Base-by-base conservation (phyloP, 495 filamentous ascomycete genomes). In the Copromyces sp. region DNA sequence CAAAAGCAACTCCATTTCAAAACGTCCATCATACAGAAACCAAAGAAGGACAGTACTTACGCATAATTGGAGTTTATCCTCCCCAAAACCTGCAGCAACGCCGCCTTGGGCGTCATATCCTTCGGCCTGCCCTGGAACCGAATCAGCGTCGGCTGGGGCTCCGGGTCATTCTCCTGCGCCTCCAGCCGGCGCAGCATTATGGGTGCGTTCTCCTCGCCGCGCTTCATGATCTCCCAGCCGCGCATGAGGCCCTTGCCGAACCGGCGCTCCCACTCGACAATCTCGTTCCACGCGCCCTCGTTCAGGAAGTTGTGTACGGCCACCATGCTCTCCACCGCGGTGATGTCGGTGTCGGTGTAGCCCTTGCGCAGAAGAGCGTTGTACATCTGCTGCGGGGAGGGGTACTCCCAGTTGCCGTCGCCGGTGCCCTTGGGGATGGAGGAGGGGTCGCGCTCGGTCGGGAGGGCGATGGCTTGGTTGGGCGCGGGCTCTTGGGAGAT, bases 361-460 rank as follows among this genome's bases (percentile, higher is more conserved):
- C 95, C 95, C 81, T 99, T 98, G 69, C 96, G 90, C 70, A 97
- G 82, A 85, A 98, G 90, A 0, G 96, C 95, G 78, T 98, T 99
- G 84, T 98, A 98, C 95, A 98, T 98, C 80, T 98, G 95, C 83
- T 98, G 96, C 11, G 96, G 95, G 0, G 94, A 97, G 0, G 95
- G 96, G 78, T 98, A 98, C 80, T 98, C 96, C 95, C 95, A 98
- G 77, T 93, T 95, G 14, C 89, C 89, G 20, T 88, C 83, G 45
- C 86, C 87, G 76, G 90, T 88, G 74, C 92, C 94, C 71, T 91
- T 89, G 29, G 96, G 95, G 73, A 99, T 99, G 2, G 94, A 91
- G 20, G 92, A 95, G 11, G 85, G 80, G 78, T 96, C 93, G 65
- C 95, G 92, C 3, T 90, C 87, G 16, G 93, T 89, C 0, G 93